phyloP scores from a whole-genome alignment of 2,329 filamentous ascomycete species.

The Aspergillus piperis region DNA sequence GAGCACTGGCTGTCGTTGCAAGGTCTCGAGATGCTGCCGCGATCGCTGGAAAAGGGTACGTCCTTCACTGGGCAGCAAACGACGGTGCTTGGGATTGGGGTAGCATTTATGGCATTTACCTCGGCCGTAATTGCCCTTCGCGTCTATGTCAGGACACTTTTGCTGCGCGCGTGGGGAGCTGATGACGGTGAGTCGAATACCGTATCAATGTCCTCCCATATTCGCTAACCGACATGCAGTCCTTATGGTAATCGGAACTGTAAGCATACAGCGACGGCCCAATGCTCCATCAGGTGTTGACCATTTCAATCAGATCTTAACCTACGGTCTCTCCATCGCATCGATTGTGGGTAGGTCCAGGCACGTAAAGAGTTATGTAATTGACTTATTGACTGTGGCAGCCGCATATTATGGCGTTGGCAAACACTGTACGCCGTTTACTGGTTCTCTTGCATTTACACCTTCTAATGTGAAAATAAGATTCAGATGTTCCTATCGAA shows the following conservation, averaged over 20 bases:
- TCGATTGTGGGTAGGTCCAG: not conserved
- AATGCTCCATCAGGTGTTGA: not conserved
- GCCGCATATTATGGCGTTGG: not conserved
- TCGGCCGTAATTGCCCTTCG: constrained; percentile 12
- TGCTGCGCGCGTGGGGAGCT: constrained; percentile 11
- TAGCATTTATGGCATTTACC: constrained; percentile 12
- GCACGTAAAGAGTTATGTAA: not conserved
- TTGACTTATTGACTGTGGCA: not conserved
- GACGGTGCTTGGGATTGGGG: constrained; percentile 6
- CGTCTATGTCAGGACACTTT: constrained; percentile 8
- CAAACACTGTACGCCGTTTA: not conserved
- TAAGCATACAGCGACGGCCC: not conserved
- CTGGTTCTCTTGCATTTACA: not conserved
- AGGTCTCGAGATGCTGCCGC: not conserved
- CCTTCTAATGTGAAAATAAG: not conserved
- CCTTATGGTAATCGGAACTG: not conserved
- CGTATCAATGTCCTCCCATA: not conserved
- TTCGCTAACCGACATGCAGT: not conserved
- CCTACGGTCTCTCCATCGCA: not conserved
- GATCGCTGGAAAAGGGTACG: not conserved
- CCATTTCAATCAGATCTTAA: not conserved
- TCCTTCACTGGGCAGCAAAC: constrained; percentile 3
- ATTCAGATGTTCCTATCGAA: not conserved
- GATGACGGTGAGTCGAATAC: constrained; percentile 12
- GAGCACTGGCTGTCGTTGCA: not conserved